Percentiles rank a stretch among this genome's conserved stretches.
Evolutionary conservation across 2,329 filamentous ascomycete genomes (phyloP).

Genomic region (Coniochaeta hoffmannii): DNA sequence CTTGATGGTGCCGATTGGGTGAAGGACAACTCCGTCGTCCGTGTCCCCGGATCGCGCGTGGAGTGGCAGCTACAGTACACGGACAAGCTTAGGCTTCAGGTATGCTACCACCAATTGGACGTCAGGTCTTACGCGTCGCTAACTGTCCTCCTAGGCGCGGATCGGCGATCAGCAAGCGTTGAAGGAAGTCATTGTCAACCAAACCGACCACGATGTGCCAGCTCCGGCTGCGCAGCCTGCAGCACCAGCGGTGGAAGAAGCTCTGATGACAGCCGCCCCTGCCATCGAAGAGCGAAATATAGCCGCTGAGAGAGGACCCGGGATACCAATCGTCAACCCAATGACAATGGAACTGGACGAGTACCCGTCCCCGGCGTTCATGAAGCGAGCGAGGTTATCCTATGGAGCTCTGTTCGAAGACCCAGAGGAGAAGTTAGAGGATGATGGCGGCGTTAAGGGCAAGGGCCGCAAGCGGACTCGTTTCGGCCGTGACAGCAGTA

Average conservation of each 20-base stretch:
- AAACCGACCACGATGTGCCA: not conserved
- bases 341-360: slow-evolving; percentile 34
- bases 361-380: slow-evolving; percentile 73
- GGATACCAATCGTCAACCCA: not conserved
- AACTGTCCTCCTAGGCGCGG: not conserved
- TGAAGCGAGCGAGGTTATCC: slow-evolving; percentile 63
- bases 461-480: slow-evolving; percentile 63
- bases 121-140: not conserved
- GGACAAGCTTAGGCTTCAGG: slow-evolving; percentile 40
- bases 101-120: slow-evolving; percentile 13
- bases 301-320: too few species aligned
- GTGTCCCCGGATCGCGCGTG: slow-evolving; percentile 41
- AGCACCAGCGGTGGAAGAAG: not conserved
- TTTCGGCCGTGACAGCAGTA: slow-evolving; percentile 56
- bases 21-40: slow-evolving; percentile 38
- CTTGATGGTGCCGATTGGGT: slow-evolving; percentile 64
- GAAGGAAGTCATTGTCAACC: not conserved
- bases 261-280: not conserved
- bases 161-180: not conserved
- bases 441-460: slow-evolving; percentile 52
- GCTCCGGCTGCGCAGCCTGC: not conserved
- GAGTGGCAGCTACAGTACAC: slow-evolving; percentile 54
- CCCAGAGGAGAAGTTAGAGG: slow-evolving; percentile 62
- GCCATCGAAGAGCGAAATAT: not conserved
- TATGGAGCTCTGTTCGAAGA: slow-evolving; percentile 60